Conservation (phyloP, 768 basidiomycete genomes). For the Termitomyces sp. region DNA sequence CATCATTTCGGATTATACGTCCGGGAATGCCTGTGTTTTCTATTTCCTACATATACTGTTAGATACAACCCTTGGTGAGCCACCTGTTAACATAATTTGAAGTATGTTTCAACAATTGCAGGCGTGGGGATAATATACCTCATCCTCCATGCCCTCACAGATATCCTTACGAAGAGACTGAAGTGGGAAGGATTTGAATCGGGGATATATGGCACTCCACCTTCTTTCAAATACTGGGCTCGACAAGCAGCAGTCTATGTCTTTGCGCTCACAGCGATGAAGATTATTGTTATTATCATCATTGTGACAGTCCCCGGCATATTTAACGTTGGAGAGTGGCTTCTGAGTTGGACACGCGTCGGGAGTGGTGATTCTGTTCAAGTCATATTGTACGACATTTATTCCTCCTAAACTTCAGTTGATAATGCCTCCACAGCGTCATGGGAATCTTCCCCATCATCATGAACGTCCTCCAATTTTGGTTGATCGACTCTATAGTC, state of each 20-base stretch:
- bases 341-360: conserved; percentile 71
- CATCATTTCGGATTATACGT: conserved; percentile 60
- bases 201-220: conserved; percentile 86
- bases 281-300: conserved; percentile 76
- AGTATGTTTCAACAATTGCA: conserved; percentile 20
- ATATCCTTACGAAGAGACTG: conserved; percentile 57
- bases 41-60: conserved; percentile 93
- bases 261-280: conserved; percentile 78
- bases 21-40: conserved; percentile 82
- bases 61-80: conserved; percentile 85
- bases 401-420: neutral
- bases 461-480: conserved; percentile 91
- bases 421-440: conserved; percentile 38
- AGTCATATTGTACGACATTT: conserved; percentile 68
- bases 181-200: conserved; percentile 74
- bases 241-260: conserved; percentile 83
- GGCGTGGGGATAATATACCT: conserved; percentile 83
- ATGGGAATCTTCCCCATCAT: conserved; percentile 90
- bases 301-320: conserved; percentile 68
- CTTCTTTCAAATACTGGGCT: conserved; percentile 63
- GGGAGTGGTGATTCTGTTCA: conserved; percentile 59
- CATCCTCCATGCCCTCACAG: conserved; percentile 57
- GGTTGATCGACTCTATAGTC: conserved; percentile 91
- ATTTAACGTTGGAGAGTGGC: conserved; percentile 77
- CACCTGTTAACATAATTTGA: no score